These are phyloP conservation scores for Haberlea rhodopensis DNA, from an alignment of 257 asterid genomes.

Conservation along the genomic window DNA sequence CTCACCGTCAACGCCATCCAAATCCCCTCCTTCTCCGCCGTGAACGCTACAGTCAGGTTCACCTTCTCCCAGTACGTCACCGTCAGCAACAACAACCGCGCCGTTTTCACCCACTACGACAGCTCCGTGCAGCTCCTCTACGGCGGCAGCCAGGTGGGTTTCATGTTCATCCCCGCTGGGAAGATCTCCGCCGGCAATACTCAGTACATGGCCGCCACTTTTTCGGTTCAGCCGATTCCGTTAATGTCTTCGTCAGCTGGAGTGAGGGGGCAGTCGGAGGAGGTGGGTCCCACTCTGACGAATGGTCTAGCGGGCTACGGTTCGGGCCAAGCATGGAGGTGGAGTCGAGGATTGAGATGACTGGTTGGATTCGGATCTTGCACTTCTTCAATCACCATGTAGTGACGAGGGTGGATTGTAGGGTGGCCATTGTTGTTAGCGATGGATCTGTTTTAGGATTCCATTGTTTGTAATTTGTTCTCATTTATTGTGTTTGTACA, in stretches of 20 bases:
- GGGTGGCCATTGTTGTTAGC: slow-evolving; percentile 51
- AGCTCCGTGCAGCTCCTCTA: slow-evolving; percentile 76
- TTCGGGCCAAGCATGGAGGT: slow-evolving; percentile 74
- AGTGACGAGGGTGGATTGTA: slow-evolving; percentile 63
- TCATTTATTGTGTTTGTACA: too few species aligned
- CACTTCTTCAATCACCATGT: slow-evolving; percentile 66
- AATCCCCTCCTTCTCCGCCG: slow-evolving; percentile 69
- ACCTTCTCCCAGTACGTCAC: slow-evolving; percentile 75
- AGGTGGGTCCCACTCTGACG: slow-evolving; percentile 43
- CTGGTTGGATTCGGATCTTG: slow-evolving; percentile 78
- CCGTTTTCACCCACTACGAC: slow-evolving; percentile 72
- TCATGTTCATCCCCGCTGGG: slow-evolving; percentile 93
- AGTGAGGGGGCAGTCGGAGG: slow-evolving; percentile 35
- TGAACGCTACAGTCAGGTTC: slow-evolving; percentile 65
- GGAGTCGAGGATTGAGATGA: slow-evolving; percentile 71
- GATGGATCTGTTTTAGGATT: slow-evolving; percentile 86
- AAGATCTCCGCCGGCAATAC: slow-evolving; percentile 62
- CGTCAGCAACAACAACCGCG: slow-evolving; percentile 73
- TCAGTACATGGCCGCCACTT: slow-evolving; percentile 75
- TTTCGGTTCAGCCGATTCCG: slow-evolving; percentile 68
- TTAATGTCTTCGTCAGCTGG: slow-evolving; percentile 13
- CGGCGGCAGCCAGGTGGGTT: slow-evolving; percentile 69
- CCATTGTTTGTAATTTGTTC: slow-evolving; percentile 56
- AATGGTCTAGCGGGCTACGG: slow-evolving; percentile 50
- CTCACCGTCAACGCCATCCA: slow-evolving; percentile 67